Conservation (phyloP, 257 asterid genomes). For the Gardenia jasminoides region DNA sequence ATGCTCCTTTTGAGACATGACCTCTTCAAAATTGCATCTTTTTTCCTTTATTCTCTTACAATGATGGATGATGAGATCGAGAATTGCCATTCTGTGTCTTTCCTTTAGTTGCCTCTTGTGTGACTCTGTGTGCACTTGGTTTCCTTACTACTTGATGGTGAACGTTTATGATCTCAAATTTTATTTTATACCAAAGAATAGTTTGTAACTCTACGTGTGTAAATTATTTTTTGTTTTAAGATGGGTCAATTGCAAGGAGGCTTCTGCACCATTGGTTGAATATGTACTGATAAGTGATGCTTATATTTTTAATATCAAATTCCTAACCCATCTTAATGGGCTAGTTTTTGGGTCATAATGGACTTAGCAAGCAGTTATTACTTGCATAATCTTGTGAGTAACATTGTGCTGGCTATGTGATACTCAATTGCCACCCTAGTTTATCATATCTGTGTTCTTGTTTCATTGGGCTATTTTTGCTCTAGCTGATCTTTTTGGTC, state of each 20-base stretch:
- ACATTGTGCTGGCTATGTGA: not conserved
- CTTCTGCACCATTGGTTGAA: not conserved
- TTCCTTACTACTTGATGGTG: not conserved
- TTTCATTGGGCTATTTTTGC: not conserved
- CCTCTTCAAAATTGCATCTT: not conserved
- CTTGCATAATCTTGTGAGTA: not conserved
- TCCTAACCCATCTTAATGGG: not conserved
- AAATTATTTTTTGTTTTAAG: not conserved
- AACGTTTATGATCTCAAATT: not conserved
- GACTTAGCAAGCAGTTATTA: not conserved
- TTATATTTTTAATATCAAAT: not conserved
- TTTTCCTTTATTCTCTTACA: not conserved
- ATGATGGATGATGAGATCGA: not conserved
- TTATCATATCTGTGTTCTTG: not conserved
- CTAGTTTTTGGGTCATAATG: not conserved
- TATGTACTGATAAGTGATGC: not conserved
- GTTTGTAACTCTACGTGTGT: not conserved
- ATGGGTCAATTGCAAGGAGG: not conserved
- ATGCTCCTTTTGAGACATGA: not conserved
- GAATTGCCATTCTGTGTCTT: not conserved
- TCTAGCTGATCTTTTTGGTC: not conserved
- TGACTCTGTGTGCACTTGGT: not conserved
- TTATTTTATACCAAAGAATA: not conserved
- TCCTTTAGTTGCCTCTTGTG: not conserved
- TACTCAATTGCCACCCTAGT: too few relatives aligned